Conservation (phyloP, 2,329 filamentous ascomycete species). For the Aspergillus sp. region DNA sequence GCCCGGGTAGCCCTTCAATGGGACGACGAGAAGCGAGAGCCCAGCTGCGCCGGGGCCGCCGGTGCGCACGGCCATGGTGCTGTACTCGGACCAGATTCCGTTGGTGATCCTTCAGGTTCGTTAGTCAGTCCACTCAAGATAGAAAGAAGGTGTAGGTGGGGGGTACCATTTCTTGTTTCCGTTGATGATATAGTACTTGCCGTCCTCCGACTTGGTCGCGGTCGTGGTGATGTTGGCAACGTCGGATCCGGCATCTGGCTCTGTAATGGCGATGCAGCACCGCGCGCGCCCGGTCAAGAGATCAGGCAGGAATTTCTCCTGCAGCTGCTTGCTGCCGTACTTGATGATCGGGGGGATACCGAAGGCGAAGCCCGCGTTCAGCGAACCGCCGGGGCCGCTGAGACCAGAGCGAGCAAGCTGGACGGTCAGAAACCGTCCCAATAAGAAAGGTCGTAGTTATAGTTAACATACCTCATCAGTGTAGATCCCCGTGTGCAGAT, state of each 20-base stretch:
- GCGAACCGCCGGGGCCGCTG: constrained; percentile 60
- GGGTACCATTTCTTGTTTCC: constrained; percentile 72
- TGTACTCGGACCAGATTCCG: constrained; percentile 68
- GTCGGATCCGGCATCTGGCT: constrained; percentile 72
- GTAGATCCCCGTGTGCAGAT: constrained; percentile 69
- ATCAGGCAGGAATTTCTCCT: constrained; percentile 67
- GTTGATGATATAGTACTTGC: constrained; percentile 69
- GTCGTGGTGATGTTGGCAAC: constrained; percentile 72
- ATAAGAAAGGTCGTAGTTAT: background rate
- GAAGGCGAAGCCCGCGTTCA: constrained; percentile 72
- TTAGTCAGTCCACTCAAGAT: background rate
- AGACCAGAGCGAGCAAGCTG: constrained; percentile 66
- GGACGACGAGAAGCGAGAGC: constrained; percentile 67
- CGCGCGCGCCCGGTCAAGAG: constrained; percentile 66
- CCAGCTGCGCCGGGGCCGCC: constrained; percentile 64
- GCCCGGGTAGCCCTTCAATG: constrained; percentile 65
- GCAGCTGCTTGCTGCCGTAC: constrained; percentile 61
- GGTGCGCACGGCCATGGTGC: constrained; percentile 71
- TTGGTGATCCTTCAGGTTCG: constrained; percentile 64
- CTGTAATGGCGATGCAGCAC: constrained; percentile 75
- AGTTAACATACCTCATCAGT: constrained; percentile 57
- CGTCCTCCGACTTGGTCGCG: constrained; percentile 61
- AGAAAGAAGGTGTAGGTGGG: background rate
- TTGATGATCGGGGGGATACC: constrained; percentile 71
- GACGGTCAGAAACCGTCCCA: background rate